Base-by-base conservation (phyloP, 805 yeast genomes). In the Ogataea saltuana region DNA sequence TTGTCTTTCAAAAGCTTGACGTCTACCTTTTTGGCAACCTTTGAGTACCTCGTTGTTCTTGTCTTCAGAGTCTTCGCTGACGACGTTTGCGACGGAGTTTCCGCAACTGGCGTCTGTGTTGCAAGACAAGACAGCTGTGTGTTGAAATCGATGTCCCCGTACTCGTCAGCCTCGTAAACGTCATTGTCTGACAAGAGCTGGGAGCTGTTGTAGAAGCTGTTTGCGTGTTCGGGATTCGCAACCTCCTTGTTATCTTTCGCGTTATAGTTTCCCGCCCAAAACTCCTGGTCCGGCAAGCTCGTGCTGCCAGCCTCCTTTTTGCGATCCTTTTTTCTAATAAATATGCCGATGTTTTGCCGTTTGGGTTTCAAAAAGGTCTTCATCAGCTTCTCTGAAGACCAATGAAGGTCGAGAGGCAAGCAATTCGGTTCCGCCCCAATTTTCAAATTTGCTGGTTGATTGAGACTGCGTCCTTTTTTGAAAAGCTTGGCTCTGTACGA, bases 11-110 rank as follows among this genome's bases (percentile, higher is more conserved):
- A 69, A 19, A 69, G 66, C 49, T 79, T 76, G 25, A 89, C 85
- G 56, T 88, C 90, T 21, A 89, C 93, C 48, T 80, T 76, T 60
- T 88, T 88, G 4, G 96, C 88, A 6, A 79, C 77, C 37, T 81
- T 72, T 2, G 95, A 81, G 56, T 78, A 86, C 46, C 72, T 76
- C n/a, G 22, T 23, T 8, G 38, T 11, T 17, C 28, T 15, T 6
- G 16, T 10, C 28, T 13, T 21, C n/a, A n/a, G 28, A 25, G 28
- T 25, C n/a, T n/a, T n/a, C n/a, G n/a, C n/a, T n/a, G n/a, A n/a
- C n/a, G n/a, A 17, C 82, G 72, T 42, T 72, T 66, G 28, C 28
- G 28, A 29, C 32, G 19, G n/a, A 6, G 28, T 25, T 6, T 25
- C 28, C 13, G 12, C 28, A 5, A 6, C 28, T 13, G 10, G 28